These are phyloP conservation scores for Aspergillus brunneoviolaceus DNA, from an alignment of 2,329 filamentous ascomycete species.

Conservation along the genomic window DNA sequence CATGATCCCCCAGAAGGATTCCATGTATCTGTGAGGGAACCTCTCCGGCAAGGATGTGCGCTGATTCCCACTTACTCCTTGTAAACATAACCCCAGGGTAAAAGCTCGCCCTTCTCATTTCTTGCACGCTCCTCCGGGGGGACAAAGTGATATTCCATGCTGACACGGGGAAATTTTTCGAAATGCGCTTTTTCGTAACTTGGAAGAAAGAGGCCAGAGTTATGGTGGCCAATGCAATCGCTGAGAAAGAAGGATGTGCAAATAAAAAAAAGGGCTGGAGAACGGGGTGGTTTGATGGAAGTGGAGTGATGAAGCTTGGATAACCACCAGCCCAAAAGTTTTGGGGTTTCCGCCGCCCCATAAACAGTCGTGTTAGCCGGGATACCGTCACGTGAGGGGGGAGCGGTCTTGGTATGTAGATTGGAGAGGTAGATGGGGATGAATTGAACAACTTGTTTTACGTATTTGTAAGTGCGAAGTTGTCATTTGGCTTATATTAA, in stretches of 20 bases:
- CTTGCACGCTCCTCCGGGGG: conserved; percentile 62
- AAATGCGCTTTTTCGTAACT: background rate
- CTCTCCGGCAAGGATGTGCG: no score
- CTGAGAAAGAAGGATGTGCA: background rate
- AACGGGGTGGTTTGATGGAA: background rate
- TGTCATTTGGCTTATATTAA: no score
- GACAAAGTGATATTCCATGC: conserved; percentile 66
- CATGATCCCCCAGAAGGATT: background rate
- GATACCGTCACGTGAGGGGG: conserved; percentile 22
- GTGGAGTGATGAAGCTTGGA: conserved; percentile 1
- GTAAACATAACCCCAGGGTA: conserved; percentile 65
- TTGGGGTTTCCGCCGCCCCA: conserved; percentile 15
- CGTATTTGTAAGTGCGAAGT: no score
- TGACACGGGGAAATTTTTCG: background rate
- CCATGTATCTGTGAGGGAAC: no score
- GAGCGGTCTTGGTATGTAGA: conserved; percentile 1
- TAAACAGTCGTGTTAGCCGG: conserved; percentile 26
- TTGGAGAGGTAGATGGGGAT: no score
- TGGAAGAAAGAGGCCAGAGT: no score
- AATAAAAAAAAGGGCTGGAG: background rate
- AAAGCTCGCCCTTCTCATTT: conserved; percentile 57
- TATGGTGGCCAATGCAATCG: background rate
- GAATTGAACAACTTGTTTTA: no score
- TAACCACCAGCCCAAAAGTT: conserved; percentile 18
- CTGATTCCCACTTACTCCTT: conserved; percentile 52